These are phyloP conservation scores for Incumbomyces lentus DNA, from an alignment of 2,329 filamentous ascomycete genomes.

Conservation along the genomic window DNA sequence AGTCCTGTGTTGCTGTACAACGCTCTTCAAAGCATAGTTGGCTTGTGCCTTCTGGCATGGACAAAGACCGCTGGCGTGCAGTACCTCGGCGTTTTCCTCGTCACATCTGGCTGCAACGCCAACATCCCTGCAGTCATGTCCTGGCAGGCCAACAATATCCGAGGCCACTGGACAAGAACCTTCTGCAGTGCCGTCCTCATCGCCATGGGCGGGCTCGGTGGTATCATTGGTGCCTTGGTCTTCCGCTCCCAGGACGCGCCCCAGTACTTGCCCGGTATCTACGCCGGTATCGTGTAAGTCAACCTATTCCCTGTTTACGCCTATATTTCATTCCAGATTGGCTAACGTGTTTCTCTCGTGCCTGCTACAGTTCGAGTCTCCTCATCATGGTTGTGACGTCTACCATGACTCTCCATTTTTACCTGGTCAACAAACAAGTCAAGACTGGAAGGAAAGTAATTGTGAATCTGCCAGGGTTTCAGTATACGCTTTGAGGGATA, in stretches of 20 bases:
- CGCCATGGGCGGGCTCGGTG: slow-evolving; percentile 65
- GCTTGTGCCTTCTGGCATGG: too few relatives aligned
- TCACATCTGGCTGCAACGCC: slow-evolving; percentile 61
- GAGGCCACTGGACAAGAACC: slow-evolving; percentile 78
- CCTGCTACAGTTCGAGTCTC: slow-evolving; percentile 33
- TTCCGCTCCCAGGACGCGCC: slow-evolving; percentile 39
- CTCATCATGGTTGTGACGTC: slow-evolving; percentile 46
- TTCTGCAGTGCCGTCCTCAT: slow-evolving; percentile 68
- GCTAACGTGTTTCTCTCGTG: too few relatives aligned
- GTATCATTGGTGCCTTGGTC: slow-evolving; percentile 62
- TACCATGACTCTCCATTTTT: slow-evolving; percentile 45
- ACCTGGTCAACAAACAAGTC: slow-evolving; percentile 41
- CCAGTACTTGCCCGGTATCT: slow-evolving; percentile 26
- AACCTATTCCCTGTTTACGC: too few relatives aligned
- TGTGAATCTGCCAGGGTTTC: slow-evolving; percentile 34
- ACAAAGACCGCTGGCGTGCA: slow-evolving; percentile 34
- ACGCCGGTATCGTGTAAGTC: slow-evolving; percentile 21
- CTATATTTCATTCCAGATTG: too few relatives aligned
- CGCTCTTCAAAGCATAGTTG: slow-evolving; percentile 47
- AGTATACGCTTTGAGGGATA: slow-evolving; percentile 24
- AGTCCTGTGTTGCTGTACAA: slow-evolving; percentile 58
- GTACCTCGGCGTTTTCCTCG: slow-evolving; percentile 65
- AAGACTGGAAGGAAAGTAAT: slow-evolving; percentile 37
- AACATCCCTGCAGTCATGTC: slow-evolving; percentile 65
- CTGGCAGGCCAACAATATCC: slow-evolving; percentile 79